Evolutionary conservation across 1,284 basidiomycete genomes (phyloP), one percentile per base, ranked within the genome.

Genomic region (Ganoderma lucidum): DNA sequence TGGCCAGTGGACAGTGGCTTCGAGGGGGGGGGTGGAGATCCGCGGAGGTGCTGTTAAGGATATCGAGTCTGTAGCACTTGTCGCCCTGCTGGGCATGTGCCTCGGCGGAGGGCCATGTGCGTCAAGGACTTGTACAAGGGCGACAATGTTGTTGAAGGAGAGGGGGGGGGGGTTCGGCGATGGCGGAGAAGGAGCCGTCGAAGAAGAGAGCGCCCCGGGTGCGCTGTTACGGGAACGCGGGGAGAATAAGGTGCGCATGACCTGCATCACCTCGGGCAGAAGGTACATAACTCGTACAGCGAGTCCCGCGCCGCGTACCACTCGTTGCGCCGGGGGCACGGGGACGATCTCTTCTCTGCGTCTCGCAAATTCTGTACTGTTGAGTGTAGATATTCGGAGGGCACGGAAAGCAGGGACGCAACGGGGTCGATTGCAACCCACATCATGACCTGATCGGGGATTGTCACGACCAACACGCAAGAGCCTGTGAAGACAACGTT

Each of bases 371-470:
- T 53, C 3, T n/a, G 9, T 8, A n/a, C n/a, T 48, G 44, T 48
- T 45, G 17, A 45, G 53, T 30, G 64, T 5, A 67, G 66, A 17
- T 37, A 17, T 32, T 9, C 12, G 32, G 37, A n/a, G 59, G 65
- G 32, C 15, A 28, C 37, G n/a, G 42, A 14, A 28, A 30, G 51
- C 23, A 14, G 37, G 19, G 53, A 74, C 78, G 55, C 73, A 88
- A 92, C 95, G 83, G 95, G 86, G 76, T 98, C 96, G 68, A 98
- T 90, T 0, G 96, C 96, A 59, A 98, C 96, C 95, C 95, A 96
- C 78, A 96, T 87, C 95, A 97, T 96, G 65, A 96, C 84, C 90
- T 93, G 72, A 15, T 23, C 8, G 6, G 39, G 6, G 14, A 35
- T 9, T 19, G 15, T 35, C 8, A 35, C 28, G 53, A 17, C 23